Evolutionary conservation across 257 asterid species (phyloP).

Genomic region (Gentiana straminea): DNA sequence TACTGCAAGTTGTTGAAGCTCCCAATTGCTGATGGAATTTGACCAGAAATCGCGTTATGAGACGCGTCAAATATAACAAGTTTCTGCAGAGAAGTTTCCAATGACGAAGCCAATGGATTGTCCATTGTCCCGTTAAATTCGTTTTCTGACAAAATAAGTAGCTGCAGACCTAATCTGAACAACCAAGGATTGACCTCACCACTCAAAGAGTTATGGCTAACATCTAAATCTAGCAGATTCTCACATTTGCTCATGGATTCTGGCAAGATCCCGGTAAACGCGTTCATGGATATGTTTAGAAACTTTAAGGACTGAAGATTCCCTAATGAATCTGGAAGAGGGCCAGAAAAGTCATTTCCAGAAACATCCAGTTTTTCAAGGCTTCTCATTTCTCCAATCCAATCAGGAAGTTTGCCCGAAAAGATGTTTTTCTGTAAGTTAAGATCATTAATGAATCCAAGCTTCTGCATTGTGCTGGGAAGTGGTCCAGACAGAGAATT

Average conservation of each 20-base stretch:
- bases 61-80: conserved; percentile 60
- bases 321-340: conserved; percentile 37
- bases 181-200: conserved; percentile 71
- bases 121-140: conserved; percentile 40
- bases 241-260: conserved; percentile 42
- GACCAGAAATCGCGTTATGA: conserved; percentile 59
- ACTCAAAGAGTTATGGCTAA: conserved; percentile 32
- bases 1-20: conserved; percentile 40
- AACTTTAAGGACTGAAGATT: conserved; percentile 38
- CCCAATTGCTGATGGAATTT: conserved; percentile 41
- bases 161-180: conserved; percentile 40
- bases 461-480: conserved; percentile 55
- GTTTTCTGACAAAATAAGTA: conserved; percentile 40
- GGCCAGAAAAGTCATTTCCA: conserved; percentile 47
- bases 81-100: conserved; percentile 28
- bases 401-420: conserved; percentile 52
- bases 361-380: conserved; percentile 54
- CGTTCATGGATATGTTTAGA: conserved; percentile 49
- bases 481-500: conserved; percentile 44
- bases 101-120: conserved; percentile 13
- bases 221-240: conserved; percentile 46
- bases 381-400: conserved; percentile 73
- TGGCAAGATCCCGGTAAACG: conserved; percentile 49
- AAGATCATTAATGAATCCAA: conserved; percentile 33
- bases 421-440: conserved; percentile 41